A percentile compares a stretch with the other conserved stretches of the same genome.
Evolutionary conservation across 768 basidiomycete species (phyloP).

Genomic region (Pulveroboletus frians): DNA sequence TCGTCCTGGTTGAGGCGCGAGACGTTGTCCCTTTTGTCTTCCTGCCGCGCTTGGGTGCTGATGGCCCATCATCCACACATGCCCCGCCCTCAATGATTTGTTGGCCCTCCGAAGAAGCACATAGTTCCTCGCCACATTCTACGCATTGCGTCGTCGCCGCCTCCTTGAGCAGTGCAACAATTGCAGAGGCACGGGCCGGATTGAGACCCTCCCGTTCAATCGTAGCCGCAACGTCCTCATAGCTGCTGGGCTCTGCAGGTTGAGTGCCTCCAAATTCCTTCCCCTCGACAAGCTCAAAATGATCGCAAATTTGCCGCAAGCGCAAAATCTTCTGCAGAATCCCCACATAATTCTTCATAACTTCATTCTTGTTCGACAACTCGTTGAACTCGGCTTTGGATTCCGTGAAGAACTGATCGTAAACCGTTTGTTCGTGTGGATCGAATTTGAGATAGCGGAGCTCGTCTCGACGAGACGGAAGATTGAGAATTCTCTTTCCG

Average conservation of each 20-base stretch:
- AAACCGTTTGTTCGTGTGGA: slow-evolving; percentile 75
- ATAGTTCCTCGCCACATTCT: slow-evolving; percentile 80
- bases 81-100: slow-evolving; percentile 38
- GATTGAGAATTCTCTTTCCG: slow-evolving; percentile 78
- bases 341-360: slow-evolving; percentile 98
- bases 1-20: slow-evolving; percentile 68
- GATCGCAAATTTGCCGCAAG: slow-evolving; percentile 96
- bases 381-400: slow-evolving; percentile 91
- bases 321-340: slow-evolving; percentile 95
- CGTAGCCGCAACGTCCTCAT: slow-evolving; percentile 73
- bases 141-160: slow-evolving; percentile 84
- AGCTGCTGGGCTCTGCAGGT: slow-evolving; percentile 47
- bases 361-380: slow-evolving; percentile 81
- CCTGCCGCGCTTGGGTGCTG: slow-evolving; percentile 45
- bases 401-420: slow-evolving; percentile 83
- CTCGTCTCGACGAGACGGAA: slow-evolving; percentile 89
- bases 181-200: slow-evolving; percentile 65
- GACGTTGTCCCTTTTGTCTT: slow-evolving; percentile 55
- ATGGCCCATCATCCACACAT: slow-evolving; percentile 47
- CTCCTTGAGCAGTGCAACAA: slow-evolving; percentile 82
- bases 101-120: slow-evolving; percentile 40
- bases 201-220: slow-evolving; percentile 80
- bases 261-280: slow-evolving; percentile 49
- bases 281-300: slow-evolving; percentile 81
- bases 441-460: slow-evolving; percentile 82